These are phyloP conservation scores for Stachybotrys chlorohalonatus DNA, from an alignment of 2,329 filamentous ascomycete species.

Conservation along the genomic window DNA sequence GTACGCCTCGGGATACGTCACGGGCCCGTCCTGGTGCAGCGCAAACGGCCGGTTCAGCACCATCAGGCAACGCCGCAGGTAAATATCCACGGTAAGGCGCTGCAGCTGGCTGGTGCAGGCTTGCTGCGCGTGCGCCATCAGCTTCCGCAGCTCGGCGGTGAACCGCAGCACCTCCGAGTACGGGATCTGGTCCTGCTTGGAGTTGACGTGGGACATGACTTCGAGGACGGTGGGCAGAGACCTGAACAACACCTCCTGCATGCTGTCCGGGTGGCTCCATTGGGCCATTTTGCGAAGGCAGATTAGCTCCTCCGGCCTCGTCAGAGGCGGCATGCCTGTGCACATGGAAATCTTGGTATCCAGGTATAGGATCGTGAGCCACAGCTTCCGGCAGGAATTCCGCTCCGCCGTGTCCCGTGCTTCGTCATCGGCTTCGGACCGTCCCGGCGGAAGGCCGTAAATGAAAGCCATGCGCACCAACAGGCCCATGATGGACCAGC, in stretches of 20 bases:
- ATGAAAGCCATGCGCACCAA: conserved; percentile 24
- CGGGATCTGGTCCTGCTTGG: conserved; percentile 17
- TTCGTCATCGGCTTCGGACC: conserved; percentile 13
- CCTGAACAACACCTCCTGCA: conserved; percentile 21
- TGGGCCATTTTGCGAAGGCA: conserved; percentile 14
- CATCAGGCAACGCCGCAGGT: conserved; percentile 24
- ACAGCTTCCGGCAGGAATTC: conserved; percentile 19
- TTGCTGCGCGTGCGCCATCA: conserved; percentile 19
- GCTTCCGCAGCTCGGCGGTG: conserved; percentile 20
- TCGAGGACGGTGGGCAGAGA: conserved; percentile 20
- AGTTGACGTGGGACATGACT: conserved; percentile 22
- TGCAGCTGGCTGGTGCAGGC: conserved; percentile 20
- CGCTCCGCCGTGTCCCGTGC: conserved; percentile 14
- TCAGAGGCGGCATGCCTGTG: conserved; percentile 24
- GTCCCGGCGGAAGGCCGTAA: conserved; percentile 23
- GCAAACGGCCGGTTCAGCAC: conserved; percentile 25
- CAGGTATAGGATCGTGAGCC: conserved; percentile 25
- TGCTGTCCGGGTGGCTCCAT: conserved; percentile 15
- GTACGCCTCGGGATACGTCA: conserved; percentile 23
- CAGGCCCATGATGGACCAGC: conserved; percentile 23
- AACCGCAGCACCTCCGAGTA: conserved; percentile 23
- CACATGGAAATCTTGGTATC: conserved; percentile 25
- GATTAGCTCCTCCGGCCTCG: conserved; percentile 19
- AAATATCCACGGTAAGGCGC: conserved; percentile 24
- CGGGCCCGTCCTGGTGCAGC: conserved; percentile 20